These are phyloP conservation scores for Nicotiana paniculata DNA, from an alignment of 257 asterid species.

Conservation along the genomic window DNA sequence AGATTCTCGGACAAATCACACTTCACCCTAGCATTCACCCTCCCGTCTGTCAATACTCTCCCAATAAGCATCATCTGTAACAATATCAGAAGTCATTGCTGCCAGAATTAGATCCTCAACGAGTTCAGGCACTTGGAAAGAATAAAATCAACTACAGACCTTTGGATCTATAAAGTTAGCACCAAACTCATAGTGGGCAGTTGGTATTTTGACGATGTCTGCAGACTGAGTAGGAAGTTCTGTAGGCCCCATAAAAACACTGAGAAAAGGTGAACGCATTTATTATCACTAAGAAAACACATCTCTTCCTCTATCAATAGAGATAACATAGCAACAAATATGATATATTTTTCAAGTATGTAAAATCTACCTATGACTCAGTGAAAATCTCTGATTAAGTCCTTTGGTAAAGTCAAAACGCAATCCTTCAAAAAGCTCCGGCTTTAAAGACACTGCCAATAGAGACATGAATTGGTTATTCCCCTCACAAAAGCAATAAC, in stretches of 20 bases:
- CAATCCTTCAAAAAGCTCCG: conserved; percentile 95
- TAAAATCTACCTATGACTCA: conserved; percentile 82
- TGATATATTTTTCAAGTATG: not conserved
- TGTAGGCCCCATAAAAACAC: conserved; percentile 94
- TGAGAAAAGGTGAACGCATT: conserved; percentile 23
- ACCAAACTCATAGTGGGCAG: conserved; percentile 92
- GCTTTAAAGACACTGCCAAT: conserved; percentile 94
- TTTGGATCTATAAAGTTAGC: conserved; percentile 87
- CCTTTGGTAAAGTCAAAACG: conserved; percentile 94
- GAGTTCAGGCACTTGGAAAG: not conserved
- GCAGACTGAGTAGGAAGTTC: conserved; percentile 92
- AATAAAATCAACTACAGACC: conserved; percentile 26
- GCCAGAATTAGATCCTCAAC: not conserved
- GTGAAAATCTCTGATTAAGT: conserved; percentile 80
- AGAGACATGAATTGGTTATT: conserved; percentile 6
- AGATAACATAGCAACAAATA: not conserved
- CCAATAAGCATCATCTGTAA: conserved; percentile 93
- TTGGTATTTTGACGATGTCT: conserved; percentile 77
- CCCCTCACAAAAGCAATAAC: not conserved
- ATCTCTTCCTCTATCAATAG: not conserved
- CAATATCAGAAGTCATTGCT: not conserved
- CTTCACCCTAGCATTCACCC: conserved; percentile 88
- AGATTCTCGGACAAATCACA: conserved; percentile 87
- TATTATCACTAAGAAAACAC: not conserved
- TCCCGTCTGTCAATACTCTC: conserved; percentile 85